Percentiles rank a stretch among this genome's conserved stretches.
Evolutionary conservation across 805 yeast species (phyloP).

Genomic region (Zygosaccharomyces pseudorouxii): DNA sequence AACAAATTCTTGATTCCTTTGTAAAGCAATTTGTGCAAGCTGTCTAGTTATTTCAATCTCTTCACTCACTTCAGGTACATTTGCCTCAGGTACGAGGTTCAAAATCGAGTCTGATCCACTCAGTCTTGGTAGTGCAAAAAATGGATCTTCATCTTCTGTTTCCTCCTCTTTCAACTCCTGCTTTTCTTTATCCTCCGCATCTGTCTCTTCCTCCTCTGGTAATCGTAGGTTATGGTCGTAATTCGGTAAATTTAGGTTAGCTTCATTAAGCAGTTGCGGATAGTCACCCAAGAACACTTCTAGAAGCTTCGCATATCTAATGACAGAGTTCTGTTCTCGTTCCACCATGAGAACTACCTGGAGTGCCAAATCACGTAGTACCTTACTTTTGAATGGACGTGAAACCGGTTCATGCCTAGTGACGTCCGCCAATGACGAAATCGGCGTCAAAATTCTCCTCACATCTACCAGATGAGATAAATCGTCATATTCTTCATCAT

Average conservation of each 20-base stretch:
- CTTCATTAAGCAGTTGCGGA: slow-evolving; percentile 60
- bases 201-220: slow-evolving; percentile 27
- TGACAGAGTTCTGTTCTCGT: slow-evolving; percentile 74
- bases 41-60: slow-evolving; percentile 69
- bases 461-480: slow-evolving; percentile 49
- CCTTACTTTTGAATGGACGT: slow-evolving; percentile 55
- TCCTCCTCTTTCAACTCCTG: slow-evolving; percentile 16
- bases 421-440: slow-evolving; percentile 75
- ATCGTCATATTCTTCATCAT: slow-evolving; percentile 36
- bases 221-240: slow-evolving; percentile 59
- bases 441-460: slow-evolving; percentile 64
- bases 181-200: slow-evolving; percentile 15
- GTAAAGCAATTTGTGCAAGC: slow-evolving; percentile 70
- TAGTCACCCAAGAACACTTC: slow-evolving; percentile 85
- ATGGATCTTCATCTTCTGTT: slow-evolving; percentile 47
- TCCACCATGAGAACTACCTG: slow-evolving; percentile 77
- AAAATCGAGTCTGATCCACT: slow-evolving; percentile 20
- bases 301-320: slow-evolving; percentile 63
- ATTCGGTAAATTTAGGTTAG: slow-evolving; percentile 57
- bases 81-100: slow-evolving; percentile 34
- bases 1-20: slow-evolving; percentile 81
- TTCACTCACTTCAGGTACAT: slow-evolving; percentile 49
- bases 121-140: slow-evolving; percentile 58
- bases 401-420: slow-evolving; percentile 64
- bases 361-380: slow-evolving; percentile 56